These are phyloP conservation scores for Sutorius australiensis DNA, from an alignment of 768 basidiomycete genomes.

Conservation along the genomic window DNA sequence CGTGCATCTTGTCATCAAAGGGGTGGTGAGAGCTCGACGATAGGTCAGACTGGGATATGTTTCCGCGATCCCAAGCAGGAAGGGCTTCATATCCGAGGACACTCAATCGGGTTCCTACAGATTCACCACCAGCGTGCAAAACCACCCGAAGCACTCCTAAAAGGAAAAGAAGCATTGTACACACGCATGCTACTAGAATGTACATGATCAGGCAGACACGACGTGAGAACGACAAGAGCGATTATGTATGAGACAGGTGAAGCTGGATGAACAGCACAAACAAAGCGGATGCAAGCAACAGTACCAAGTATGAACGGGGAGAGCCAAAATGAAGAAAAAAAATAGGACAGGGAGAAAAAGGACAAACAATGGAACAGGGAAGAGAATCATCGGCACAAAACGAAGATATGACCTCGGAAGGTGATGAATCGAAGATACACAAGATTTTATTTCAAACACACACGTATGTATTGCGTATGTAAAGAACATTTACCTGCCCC, in stretches of 20 bases:
- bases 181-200: constrained; percentile 41
- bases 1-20: background rate
- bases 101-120: no score
- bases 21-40: no score
- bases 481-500: constrained; percentile 12
- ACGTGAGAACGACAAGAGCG: background rate
- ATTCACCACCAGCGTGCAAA: background rate
- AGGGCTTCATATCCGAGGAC: no score
- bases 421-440: constrained; percentile 5
- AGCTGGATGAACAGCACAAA: background rate
- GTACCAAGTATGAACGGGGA: background rate
- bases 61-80: no score
- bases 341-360: no score
- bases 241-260: background rate
- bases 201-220: background rate
- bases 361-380: background rate
- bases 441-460: constrained; percentile 14
- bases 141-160: no score
- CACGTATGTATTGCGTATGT: constrained; percentile 20
- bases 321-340: background rate
- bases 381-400: background rate
- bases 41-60: no score
- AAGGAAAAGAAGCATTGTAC: constrained; percentile 21
- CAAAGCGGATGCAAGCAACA: background rate
- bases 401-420: background rate